Evolutionary conservation across 2,329 filamentous ascomycete genomes (phyloP).

Genomic region (Zasmidium angulare): DNA sequence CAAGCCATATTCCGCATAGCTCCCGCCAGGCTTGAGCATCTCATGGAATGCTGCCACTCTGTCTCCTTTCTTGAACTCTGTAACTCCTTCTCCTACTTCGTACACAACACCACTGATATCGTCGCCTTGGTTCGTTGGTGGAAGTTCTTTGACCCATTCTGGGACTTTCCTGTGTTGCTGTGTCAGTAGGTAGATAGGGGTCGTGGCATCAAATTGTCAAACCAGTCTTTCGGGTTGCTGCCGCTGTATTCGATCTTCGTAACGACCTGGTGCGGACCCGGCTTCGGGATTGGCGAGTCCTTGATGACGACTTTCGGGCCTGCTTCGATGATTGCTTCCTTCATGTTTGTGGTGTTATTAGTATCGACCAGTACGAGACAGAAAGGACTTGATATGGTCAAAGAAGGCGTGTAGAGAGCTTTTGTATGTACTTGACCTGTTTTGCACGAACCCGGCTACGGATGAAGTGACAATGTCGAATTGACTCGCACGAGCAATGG

Average conservation of each 20-base stretch:
- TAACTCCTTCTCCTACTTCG: constrained; percentile 55
- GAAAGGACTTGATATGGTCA: no score
- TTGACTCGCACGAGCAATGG: constrained; percentile 8
- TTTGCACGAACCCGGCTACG: not conserved
- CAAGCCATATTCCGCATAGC: constrained; percentile 63
- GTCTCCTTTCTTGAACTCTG: constrained; percentile 59
- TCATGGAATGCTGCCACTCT: constrained; percentile 58
- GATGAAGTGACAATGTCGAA: constrained; percentile 5
- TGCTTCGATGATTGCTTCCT: constrained; percentile 38
- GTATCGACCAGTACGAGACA: not conserved
- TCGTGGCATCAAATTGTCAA: not conserved
- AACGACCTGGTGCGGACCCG: constrained; percentile 34
- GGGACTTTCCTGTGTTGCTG: constrained; percentile 18
- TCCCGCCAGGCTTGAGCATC: constrained; percentile 53
- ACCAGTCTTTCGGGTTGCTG: constrained; percentile 36
- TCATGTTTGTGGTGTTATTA: constrained; percentile 25
- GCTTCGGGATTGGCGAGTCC: constrained; percentile 44
- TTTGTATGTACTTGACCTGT: constrained; percentile 18
- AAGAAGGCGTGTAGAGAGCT: not conserved
- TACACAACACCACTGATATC: constrained; percentile 49
- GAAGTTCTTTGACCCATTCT: constrained; percentile 17
- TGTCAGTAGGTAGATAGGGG: not conserved
- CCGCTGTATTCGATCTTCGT: constrained; percentile 34
- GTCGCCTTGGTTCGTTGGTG: constrained; percentile 34
- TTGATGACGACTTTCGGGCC: constrained; percentile 37